Base-by-base conservation (phyloP, 176 grass and related monocot species). In the Sorghum bicolor region DNA sequence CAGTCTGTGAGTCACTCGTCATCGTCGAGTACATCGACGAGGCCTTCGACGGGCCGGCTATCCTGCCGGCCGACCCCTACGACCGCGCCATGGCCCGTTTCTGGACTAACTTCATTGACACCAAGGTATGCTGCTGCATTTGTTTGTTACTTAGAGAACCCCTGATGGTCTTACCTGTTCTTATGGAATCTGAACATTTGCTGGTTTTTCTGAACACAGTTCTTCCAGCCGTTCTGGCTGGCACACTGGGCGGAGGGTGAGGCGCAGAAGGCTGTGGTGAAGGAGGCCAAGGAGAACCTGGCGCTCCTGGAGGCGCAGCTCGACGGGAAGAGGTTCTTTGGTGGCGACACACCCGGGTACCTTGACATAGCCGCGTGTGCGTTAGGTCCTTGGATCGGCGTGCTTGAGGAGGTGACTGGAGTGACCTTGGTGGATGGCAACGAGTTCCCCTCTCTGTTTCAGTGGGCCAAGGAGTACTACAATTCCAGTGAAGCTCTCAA, bases 21-120 rank as follows among this genome's bases (percentile, higher is more conserved):
- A 47, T 77, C 79, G 20, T 87, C n/a, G 84, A 79, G 68, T 90
- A 86, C 58, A 0, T 83, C 65, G 84, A 92, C 7, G 90, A 71
- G 55, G 40, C 74, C 64, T 92, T 86, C 70, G 58, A 68, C 4
- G 80, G 79, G 15, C 64, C 83, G 17, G 5, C 79, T 15, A 58
- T 86, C 19, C 79, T 84, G 4, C 81, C 87, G 2, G 33, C 70
- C 2, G 81, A 88, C 69, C 78, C 81, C 0, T 80, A 67, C 19
- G 74, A 92, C n/a, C 74, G 83, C 0, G 86, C 87, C 3, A 22
- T 65, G 31, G 78, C 74, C 9, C 86, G 60, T 6, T 92, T 79
- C 44, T 88, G 86, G 90, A 8, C 22, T 2, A 25, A 25, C 55
- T 60, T 60, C 55, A 10, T 60, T 0, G 55, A 60, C 55, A 60